Percentiles rank a stretch among this genome's conserved stretches.
Conservation (phyloP, 2,329 filamentous ascomycete species). For the Diaporthe ampelina region DNA sequence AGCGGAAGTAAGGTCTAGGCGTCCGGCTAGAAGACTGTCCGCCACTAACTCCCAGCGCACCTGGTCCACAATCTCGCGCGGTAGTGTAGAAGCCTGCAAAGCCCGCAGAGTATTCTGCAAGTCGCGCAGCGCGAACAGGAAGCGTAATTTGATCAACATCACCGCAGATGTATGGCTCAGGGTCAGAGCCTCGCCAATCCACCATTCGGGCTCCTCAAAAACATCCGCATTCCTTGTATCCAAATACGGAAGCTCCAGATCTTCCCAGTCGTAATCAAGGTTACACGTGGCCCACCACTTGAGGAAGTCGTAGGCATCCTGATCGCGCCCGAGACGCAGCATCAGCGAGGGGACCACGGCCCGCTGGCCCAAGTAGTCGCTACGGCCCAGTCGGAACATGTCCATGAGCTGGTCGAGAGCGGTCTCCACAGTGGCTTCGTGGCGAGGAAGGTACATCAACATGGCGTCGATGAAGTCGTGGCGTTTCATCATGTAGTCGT, state of each 20-base stretch:
- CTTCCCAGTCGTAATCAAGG: constrained; percentile 52
- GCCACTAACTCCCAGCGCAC: not conserved
- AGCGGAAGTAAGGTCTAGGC: not conserved
- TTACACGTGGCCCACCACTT: constrained; percentile 58
- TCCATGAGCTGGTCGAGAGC: constrained; percentile 31
- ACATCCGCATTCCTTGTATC: constrained; percentile 56
- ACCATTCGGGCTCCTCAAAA: constrained; percentile 51
- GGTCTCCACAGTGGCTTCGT: constrained; percentile 47
- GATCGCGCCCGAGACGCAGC: constrained; percentile 50
- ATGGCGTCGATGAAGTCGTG: constrained; percentile 48
- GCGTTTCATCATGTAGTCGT: constrained; percentile 53
- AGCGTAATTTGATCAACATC: not conserved
- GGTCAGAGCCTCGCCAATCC: not conserved
- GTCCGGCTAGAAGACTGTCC: not conserved
- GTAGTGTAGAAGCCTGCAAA: not conserved
- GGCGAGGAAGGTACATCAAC: constrained; percentile 46
- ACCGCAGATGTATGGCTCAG: not conserved
- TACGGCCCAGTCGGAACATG: constrained; percentile 40
- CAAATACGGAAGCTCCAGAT: constrained; percentile 50
- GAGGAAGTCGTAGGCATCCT: constrained; percentile 60
- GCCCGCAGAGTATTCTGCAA: not conserved
- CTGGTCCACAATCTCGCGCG: not conserved
- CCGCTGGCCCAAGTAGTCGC: constrained; percentile 45
- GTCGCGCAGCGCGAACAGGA: not conserved
- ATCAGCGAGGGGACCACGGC: constrained; percentile 47